Percentiles rank a stretch among this genome's conserved stretches.
These are phyloP conservation scores for Coemansia sp. DNA, from an alignment of 192 early-diverging fungal species.

Conservation along the genomic window DNA sequence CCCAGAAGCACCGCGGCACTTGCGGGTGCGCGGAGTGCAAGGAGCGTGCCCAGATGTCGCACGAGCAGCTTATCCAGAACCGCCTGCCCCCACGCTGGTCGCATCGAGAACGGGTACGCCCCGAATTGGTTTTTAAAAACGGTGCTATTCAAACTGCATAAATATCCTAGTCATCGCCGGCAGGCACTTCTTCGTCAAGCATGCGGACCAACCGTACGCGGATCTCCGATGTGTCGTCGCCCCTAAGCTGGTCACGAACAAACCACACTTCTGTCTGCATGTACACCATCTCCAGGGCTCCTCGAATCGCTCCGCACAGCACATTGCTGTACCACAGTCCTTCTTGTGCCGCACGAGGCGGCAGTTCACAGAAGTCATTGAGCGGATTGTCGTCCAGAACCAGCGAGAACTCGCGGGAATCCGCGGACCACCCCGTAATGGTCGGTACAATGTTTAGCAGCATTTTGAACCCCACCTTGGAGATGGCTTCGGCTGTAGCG, in stretches of 20 bases:
- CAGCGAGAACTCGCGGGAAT: slow-evolving; percentile 89
- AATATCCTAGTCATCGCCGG: slow-evolving; percentile 71
- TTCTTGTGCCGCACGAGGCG: slow-evolving; percentile 67
- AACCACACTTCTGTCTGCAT: slow-evolving; percentile 88
- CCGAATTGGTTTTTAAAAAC: slow-evolving; percentile 37
- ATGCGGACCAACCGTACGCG: slow-evolving; percentile 83
- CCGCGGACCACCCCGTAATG: slow-evolving; percentile 76
- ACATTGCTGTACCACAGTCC: slow-evolving; percentile 97
- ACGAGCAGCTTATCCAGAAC: slow-evolving; percentile 36
- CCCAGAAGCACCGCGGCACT: slow-evolving; percentile 29
- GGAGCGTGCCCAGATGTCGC: slow-evolving; percentile 40
- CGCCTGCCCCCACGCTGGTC: slow-evolving; percentile 38
- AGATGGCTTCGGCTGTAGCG: slow-evolving; percentile 91
- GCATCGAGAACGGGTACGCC: slow-evolving; percentile 36
- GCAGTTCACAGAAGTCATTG: slow-evolving; percentile 96
- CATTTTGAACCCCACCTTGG: slow-evolving; percentile 96
- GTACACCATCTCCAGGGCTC: slow-evolving; percentile 95
- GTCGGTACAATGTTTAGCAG: slow-evolving; percentile 89
- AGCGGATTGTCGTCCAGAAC: slow-evolving; percentile 94
- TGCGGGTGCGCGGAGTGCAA: slow-evolving; percentile 41
- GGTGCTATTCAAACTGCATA: slow-evolving; percentile 18
- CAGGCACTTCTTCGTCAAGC: slow-evolving; percentile 95
- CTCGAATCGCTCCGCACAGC: slow-evolving; percentile 89
- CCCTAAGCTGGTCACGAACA: slow-evolving; percentile 75
- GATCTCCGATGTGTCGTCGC: slow-evolving; percentile 89